Base-by-base conservation (phyloP, 2,329 filamentous ascomycete genomes). In the Pseudogymnoascus sp. region DNA sequence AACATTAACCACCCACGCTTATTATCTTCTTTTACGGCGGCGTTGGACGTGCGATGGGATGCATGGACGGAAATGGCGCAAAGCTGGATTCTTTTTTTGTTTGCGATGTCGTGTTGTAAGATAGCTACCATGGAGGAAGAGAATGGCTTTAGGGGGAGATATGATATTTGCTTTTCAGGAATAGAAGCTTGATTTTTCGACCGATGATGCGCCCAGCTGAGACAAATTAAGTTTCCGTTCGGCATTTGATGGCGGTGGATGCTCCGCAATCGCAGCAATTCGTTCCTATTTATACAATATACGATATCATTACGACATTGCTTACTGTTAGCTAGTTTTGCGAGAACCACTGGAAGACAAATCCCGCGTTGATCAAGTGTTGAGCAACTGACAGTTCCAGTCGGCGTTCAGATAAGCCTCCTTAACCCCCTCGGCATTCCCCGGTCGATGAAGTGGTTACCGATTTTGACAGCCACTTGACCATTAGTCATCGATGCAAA, bases 81-180 rank as follows among this genome's bases (percentile, higher is more conserved):
- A 15, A 52, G 45, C 45, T 52, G 45, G 45, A 30, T 30, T 52
- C 28, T 30, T 30, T 52, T 38, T 52, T 52, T 30, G 39, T 30
- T 52, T 52, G 45, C 45, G 45, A 52, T 52, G 45, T 52, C 15
- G 26, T 52, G 26, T 52, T 52, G 45, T 52, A 52, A 52, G 45
- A 52, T 52, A 52, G 45, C 26, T 52, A 52, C 26, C 26, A 52
- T 30, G 37, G 39, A 52, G 26, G 23, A 52, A 52, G 45, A 52
- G 45, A 52, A 12, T 30, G 45, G 45, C 45, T 52, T 52, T 52
- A 52, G n/a, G 45, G 26, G 13, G 26, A 4, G 45, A 52, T 52
- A 52, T 52, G 45, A 52, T 30, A 52, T 30, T 52, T 52, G 45
- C 45, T 52, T 52, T 52, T 52, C 45, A 52, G 45, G 45, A 52